phyloP scores from a whole-genome alignment of 257 asterid species.

The Gynochthodes officinalis region DNA sequence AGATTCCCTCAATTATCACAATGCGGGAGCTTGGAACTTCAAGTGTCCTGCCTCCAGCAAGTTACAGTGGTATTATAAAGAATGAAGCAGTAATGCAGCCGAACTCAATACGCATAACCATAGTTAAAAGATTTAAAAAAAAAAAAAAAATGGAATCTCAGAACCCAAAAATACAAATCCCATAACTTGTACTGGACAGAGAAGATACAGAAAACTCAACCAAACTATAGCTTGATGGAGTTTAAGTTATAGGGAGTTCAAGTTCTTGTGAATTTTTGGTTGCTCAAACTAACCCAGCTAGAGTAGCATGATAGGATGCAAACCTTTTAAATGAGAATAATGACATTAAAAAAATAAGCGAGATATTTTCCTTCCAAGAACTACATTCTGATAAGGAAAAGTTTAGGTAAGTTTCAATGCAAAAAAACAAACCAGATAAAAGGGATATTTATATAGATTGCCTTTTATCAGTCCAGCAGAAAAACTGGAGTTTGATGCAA shows the following conservation, averaged over 20 bases:
- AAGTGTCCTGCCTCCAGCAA: slow-evolving; percentile 61
- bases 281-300: neutral
- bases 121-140: neutral
- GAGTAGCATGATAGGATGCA: neutral
- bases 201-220: neutral
- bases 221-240: neutral
- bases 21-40: slow-evolving; percentile 92
- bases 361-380: neutral
- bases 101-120: neutral
- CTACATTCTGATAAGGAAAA: neutral
- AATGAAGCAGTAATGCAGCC: neutral
- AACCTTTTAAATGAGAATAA: neutral
- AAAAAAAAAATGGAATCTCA: neutral
- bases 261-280: neutral
- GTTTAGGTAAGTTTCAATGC: neutral
- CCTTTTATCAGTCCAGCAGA: neutral
- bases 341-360: neutral
- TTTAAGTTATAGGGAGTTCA: neutral
- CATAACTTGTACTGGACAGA: neutral
- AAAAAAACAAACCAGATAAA: neutral
- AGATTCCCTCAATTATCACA: slow-evolving; percentile 88
- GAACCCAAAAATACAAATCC: neutral
- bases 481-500: neutral
- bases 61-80: slow-evolving; percentile 24
- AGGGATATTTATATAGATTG: neutral